Evolutionary conservation across 2,329 filamentous ascomycete genomes (phyloP).

Genomic region (Neonectria ditissima): DNA sequence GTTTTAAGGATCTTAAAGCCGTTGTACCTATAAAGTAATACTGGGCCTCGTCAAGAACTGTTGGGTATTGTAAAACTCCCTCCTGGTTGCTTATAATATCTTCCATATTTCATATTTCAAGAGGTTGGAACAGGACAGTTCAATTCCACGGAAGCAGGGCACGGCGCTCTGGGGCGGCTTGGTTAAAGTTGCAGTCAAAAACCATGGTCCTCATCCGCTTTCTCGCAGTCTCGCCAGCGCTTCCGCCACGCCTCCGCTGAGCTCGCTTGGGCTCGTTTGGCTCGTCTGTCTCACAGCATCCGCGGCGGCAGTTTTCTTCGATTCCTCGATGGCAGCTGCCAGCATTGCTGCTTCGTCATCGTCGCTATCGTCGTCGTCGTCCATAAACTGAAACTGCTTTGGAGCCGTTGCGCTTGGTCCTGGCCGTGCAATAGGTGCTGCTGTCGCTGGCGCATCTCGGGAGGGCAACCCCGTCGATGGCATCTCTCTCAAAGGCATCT

Average conservation of each 20-base stretch:
- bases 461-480: slow-evolving; percentile 35
- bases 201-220: slow-evolving; percentile 37
- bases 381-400: slow-evolving; percentile 54
- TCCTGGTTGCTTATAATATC: too few species aligned
- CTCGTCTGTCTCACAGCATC: slow-evolving; percentile 41
- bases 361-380: slow-evolving; percentile 59
- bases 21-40: neutral
- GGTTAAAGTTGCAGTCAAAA: neutral
- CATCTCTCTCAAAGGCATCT: slow-evolving; percentile 57
- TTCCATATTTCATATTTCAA: neutral
- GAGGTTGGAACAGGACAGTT: neutral
- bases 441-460: slow-evolving; percentile 37
- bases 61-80: neutral
- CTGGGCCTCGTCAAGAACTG: neutral
- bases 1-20: neutral
- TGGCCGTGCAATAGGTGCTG: slow-evolving; percentile 13
- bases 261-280: slow-evolving; percentile 42
- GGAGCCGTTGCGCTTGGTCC: slow-evolving; percentile 28
- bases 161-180: neutral
- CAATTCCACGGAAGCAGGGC: neutral
- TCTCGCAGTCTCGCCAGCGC: slow-evolving; percentile 70
- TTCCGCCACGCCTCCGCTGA: slow-evolving; percentile 70
- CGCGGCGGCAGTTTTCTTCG: slow-evolving; percentile 51
- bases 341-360: slow-evolving; percentile 64
- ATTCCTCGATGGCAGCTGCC: slow-evolving; percentile 61